These are phyloP conservation scores for Chlorella sp. DNA, from an alignment of 139 green algal genomes.

Conservation along the genomic window DNA sequence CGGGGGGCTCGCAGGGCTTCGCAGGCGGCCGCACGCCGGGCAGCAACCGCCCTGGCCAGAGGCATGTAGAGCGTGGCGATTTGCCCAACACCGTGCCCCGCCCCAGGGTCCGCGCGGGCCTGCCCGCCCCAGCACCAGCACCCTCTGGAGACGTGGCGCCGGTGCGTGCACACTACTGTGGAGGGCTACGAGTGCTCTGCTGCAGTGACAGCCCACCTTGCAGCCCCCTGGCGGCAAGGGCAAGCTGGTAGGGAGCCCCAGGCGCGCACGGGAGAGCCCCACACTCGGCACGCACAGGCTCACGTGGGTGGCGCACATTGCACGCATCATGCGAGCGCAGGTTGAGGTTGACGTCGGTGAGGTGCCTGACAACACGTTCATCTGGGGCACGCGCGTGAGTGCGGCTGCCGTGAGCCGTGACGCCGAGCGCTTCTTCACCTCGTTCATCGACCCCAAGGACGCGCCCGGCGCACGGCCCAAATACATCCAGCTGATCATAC, in stretches of 20 bases:
- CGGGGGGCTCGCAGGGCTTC: background rate
- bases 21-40: background rate
- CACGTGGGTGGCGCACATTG: background rate
- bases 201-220: too few relatives aligned
- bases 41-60: background rate
- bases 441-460: constrained; percentile 38
- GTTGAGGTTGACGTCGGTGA: background rate
- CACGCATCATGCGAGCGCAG: background rate
- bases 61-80: background rate
- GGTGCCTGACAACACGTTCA: constrained; percentile 49
- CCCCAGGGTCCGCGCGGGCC: too few relatives aligned
- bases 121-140: too few relatives aligned
- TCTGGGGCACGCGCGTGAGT: constrained; percentile 88
- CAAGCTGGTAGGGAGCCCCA: background rate
- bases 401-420: constrained; percentile 30
- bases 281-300: background rate
- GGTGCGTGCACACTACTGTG: background rate
- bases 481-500: constrained; percentile 41
- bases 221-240: background rate
- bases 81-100: background rate
- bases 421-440: constrained; percentile 66
- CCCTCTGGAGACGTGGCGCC: background rate
- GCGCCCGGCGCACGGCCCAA: constrained; percentile 25
- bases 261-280: background rate
- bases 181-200: too few relatives aligned